Conservation (phyloP, 2,329 filamentous ascomycete genomes). For the Aspergillus aculeatinus region DNA sequence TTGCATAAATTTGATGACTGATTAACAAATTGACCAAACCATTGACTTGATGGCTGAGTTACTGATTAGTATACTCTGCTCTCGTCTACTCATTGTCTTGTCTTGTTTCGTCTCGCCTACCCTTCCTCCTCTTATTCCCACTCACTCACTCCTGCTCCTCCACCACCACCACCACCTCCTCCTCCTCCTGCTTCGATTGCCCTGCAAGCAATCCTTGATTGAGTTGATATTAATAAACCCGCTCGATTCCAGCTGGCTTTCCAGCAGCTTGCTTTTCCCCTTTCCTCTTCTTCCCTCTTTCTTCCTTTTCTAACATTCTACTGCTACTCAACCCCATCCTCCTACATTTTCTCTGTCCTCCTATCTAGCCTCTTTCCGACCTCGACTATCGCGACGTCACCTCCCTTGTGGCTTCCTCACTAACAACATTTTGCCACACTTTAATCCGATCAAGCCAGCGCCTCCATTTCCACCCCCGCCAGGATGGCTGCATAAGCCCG, state of each 20-base stretch:
- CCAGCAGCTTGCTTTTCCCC: neutral
- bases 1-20: neutral
- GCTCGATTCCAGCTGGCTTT: conserved; percentile 2
- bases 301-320: neutral
- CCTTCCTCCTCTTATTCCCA: neutral
- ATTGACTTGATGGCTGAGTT: neutral
- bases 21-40: neutral
- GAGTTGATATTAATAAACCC: conserved; percentile 6
- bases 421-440: conserved; percentile 8
- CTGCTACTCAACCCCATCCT: neutral
- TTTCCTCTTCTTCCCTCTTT: neutral
- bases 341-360: neutral
- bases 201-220: conserved; percentile 7
- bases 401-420: neutral
- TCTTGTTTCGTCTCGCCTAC: neutral
- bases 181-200: neutral
- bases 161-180: too few species aligned
- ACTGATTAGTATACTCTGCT: neutral
- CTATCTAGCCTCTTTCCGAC: neutral
- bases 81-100: neutral
- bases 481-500: conserved; percentile 5
- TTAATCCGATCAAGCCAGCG: conserved; percentile 3
- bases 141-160: neutral
- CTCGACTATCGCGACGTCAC: neutral
- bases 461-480: neutral